These are phyloP conservation scores for Cladosporium sp. DNA, from an alignment of 2,329 filamentous ascomycete genomes.

Conservation along the genomic window DNA sequence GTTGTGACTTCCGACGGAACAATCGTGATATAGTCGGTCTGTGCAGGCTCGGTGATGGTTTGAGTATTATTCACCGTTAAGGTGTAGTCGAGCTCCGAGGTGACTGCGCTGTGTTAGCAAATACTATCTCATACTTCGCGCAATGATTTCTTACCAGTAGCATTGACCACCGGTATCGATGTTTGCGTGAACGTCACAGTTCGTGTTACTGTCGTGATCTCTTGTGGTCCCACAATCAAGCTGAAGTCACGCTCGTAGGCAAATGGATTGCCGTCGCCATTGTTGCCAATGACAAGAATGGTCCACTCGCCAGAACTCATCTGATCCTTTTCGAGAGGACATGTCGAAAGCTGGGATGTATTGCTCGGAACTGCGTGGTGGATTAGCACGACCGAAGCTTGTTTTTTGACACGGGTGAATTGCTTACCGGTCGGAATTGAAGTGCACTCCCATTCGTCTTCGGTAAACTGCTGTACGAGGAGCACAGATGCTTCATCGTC, in stretches of 20 bases:
- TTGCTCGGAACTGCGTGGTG: constrained; percentile 15
- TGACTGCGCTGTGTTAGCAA: constrained; percentile 4
- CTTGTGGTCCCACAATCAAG: constrained; percentile 20
- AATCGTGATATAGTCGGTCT: constrained; percentile 19
- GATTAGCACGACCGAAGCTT: not conserved
- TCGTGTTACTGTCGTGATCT: constrained; percentile 23
- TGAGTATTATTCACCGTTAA: constrained; percentile 20
- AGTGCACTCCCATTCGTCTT: constrained; percentile 22
- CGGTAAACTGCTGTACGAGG: constrained; percentile 19
- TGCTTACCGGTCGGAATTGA: constrained; percentile 7
- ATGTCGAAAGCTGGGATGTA: constrained; percentile 23
- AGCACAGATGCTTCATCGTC: constrained; percentile 21
- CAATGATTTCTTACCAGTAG: constrained; percentile 8
- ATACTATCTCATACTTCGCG: too few relatives aligned
- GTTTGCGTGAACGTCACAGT: constrained; percentile 24
- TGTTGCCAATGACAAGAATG: constrained; percentile 24
- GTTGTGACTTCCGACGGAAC: constrained; percentile 15
- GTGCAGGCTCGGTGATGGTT: constrained; percentile 18
- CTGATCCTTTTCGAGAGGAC: constrained; percentile 24
- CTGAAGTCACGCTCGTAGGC: constrained; percentile 23
- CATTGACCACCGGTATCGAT: constrained; percentile 15
- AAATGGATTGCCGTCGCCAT: constrained; percentile 24
- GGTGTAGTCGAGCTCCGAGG: constrained; percentile 20
- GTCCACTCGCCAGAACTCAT: constrained; percentile 24
- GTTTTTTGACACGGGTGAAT: not conserved